Percentiles rank a stretch among this genome's conserved stretches.
phyloP scores from a whole-genome alignment of 495 filamentous ascomycete genomes.

The Penicillium pulvis region DNA sequence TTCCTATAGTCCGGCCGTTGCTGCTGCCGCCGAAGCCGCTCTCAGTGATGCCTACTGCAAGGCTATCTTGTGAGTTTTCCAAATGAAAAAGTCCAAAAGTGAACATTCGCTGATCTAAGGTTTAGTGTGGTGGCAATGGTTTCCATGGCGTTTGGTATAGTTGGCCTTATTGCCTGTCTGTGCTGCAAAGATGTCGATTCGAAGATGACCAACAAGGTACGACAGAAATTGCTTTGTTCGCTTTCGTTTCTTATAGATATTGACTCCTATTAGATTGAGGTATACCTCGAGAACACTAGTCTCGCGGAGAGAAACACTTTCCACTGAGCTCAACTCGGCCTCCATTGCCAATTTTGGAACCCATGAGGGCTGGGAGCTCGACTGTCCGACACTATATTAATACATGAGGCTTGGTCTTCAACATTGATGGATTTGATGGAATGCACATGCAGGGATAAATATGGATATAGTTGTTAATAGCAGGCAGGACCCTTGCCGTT shows the following conservation, averaged over 20 bases:
- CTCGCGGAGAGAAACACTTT: constrained; percentile 5
- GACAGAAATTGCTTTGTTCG: not conserved
- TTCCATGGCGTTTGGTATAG: constrained; percentile 30
- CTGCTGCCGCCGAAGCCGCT: constrained; percentile 23
- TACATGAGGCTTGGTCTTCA: too few species aligned
- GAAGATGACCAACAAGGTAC: constrained; percentile 31
- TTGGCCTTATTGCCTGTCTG: constrained; percentile 27
- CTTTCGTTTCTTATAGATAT: not conserved
- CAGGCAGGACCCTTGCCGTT: not conserved
- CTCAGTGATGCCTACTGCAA: constrained; percentile 27
- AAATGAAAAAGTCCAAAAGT: not conserved
- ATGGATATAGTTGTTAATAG: not conserved
- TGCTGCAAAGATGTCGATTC: constrained; percentile 30
- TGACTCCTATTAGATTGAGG: constrained; percentile 1
- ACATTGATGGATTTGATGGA: too few species aligned
- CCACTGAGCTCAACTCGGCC: not conserved
- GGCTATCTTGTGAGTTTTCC: constrained; percentile 26
- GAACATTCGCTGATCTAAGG: not conserved
- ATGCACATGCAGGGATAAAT: not conserved
- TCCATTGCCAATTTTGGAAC: not conserved
- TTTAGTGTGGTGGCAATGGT: constrained; percentile 29
- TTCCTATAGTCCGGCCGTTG: constrained; percentile 21
- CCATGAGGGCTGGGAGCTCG: too few species aligned
- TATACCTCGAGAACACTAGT: constrained; percentile 3
- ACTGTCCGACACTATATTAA: too few species aligned